Evolutionary conservation across 495 filamentous ascomycete genomes (phyloP).

Genomic region (Aspergillus sclerotioniger): DNA sequence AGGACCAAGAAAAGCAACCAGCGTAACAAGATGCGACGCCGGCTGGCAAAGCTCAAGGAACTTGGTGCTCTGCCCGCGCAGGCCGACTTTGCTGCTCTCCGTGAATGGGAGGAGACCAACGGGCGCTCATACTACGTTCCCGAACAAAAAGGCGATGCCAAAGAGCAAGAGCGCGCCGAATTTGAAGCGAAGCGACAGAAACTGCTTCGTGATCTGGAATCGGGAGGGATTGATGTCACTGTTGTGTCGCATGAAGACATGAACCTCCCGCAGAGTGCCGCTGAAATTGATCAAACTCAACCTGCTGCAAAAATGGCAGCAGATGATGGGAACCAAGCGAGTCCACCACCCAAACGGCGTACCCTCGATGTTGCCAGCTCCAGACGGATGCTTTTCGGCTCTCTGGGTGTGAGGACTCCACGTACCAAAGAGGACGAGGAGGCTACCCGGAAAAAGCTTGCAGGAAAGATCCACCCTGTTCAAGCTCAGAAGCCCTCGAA

Average conservation of each 20-base stretch:
- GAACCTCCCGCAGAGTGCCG: slow-evolving; percentile 25
- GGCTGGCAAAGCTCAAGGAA: slow-evolving; percentile 48
- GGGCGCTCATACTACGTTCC: slow-evolving; percentile 27
- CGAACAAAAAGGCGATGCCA: slow-evolving; percentile 17
- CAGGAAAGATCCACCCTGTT: slow-evolving; percentile 27
- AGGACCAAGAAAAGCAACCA: slow-evolving; percentile 55
- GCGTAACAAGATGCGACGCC: slow-evolving; percentile 48
- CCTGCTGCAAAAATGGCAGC: slow-evolving; percentile 12
- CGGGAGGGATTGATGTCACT: slow-evolving; percentile 52
- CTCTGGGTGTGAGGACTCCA: slow-evolving; percentile 67
- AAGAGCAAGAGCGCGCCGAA: slow-evolving; percentile 30
- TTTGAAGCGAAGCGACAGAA: slow-evolving; percentile 49
- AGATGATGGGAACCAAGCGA: slow-evolving; percentile 17
- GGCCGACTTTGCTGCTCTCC: slow-evolving; percentile 49
- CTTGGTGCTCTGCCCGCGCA: slow-evolving; percentile 46
- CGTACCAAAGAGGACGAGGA: slow-evolving; percentile 67
- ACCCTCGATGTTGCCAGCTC: slow-evolving; percentile 63
- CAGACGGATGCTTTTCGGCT: slow-evolving; percentile 66
- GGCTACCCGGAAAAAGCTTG: slow-evolving; percentile 56
- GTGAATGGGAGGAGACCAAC: slow-evolving; percentile 33
- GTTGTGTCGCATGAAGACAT: slow-evolving; percentile 32
- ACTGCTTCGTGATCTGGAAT: slow-evolving; percentile 49
- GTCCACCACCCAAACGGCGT: slow-evolving; percentile 34
- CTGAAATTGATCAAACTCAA: slow-evolving; percentile 5
- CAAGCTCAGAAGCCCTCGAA: slow-evolving; percentile 17